Percentiles rank a stretch among this genome's conserved stretches.
Conservation (phyloP, 192 early-diverging fungal species). For the Podila clonocystis region DNA sequence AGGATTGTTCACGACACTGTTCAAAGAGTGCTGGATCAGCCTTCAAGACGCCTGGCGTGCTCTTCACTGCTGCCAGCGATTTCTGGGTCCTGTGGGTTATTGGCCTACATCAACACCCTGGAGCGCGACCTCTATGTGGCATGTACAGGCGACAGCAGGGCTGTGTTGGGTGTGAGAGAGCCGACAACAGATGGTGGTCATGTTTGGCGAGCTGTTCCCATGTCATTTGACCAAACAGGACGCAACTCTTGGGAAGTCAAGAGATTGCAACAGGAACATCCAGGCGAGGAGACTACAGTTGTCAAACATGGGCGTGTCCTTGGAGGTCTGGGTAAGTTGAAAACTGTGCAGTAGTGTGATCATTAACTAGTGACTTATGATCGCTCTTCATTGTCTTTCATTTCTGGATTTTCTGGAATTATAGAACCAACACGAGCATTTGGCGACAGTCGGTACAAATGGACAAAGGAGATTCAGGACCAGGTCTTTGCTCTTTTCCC, state of each 20-base stretch:
- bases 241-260: conserved; percentile 60
- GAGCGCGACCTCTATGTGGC: conserved; percentile 60
- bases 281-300: conserved; percentile 72
- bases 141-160: conserved; percentile 63
- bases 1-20: conserved; percentile 57
- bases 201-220: conserved; percentile 61
- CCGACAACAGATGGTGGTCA: conserved; percentile 41
- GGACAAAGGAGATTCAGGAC: conserved; percentile 70
- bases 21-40: conserved; percentile 42
- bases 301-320: conserved; percentile 67
- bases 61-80: conserved; percentile 51
- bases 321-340: conserved; percentile 54
- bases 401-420: conserved; percentile 37
- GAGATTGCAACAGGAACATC: conserved; percentile 73
- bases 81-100: conserved; percentile 62
- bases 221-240: conserved; percentile 74
- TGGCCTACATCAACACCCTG: conserved; percentile 58
- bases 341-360: no score
- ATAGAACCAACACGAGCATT: conserved; percentile 66
- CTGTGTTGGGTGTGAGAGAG: conserved; percentile 56
- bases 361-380: conserved; percentile 10
- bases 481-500: conserved; percentile 59
- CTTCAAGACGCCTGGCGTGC: conserved; percentile 29
- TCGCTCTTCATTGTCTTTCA: conserved; percentile 36
- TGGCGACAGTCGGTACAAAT: conserved; percentile 78